Conservation (phyloP, 2,329 filamentous ascomycete genomes). For the Aspergillus transmontanensis region DNA sequence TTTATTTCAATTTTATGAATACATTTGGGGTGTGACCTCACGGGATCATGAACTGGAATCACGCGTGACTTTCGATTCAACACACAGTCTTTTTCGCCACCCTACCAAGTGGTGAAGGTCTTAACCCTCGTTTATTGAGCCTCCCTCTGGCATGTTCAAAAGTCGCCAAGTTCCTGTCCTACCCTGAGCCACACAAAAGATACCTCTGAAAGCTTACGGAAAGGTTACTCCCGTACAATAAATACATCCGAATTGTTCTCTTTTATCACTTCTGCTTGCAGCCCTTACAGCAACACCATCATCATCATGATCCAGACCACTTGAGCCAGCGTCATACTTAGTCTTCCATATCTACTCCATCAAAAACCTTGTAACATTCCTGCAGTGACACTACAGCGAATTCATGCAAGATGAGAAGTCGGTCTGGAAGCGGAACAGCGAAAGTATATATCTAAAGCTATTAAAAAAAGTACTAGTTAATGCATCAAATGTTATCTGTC, state of each 20-base stretch:
- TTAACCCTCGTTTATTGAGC: neutral
- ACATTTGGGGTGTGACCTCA: neutral
- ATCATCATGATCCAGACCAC: neutral
- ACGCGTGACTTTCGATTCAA: neutral
- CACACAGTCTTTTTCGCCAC: neutral
- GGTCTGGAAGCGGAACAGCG: constrained; percentile 14
- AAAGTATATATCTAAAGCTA: constrained; percentile 3
- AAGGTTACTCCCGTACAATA: neutral
- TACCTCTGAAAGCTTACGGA: neutral
- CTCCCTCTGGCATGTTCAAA: constrained; percentile 1
- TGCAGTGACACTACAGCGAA: constrained; percentile 6
- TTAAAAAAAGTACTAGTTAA: constrained; percentile 2
- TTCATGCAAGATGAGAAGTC: constrained; percentile 17
- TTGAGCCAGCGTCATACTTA: neutral
- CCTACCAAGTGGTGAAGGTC: neutral
- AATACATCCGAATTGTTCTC: neutral
- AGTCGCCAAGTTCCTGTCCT: constrained; percentile 1
- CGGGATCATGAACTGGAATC: neutral
- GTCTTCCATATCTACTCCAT: neutral
- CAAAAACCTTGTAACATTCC: neutral
- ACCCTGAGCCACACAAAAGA: neutral
- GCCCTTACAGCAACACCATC: constrained; percentile 4
- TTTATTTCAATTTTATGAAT: neutral
- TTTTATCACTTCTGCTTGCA: constrained; percentile 6
- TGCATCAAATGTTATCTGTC: constrained; percentile 18